These are phyloP conservation scores for Blastomyces parvus DNA, from an alignment of 2,329 filamentous ascomycete species.

Conservation along the genomic window DNA sequence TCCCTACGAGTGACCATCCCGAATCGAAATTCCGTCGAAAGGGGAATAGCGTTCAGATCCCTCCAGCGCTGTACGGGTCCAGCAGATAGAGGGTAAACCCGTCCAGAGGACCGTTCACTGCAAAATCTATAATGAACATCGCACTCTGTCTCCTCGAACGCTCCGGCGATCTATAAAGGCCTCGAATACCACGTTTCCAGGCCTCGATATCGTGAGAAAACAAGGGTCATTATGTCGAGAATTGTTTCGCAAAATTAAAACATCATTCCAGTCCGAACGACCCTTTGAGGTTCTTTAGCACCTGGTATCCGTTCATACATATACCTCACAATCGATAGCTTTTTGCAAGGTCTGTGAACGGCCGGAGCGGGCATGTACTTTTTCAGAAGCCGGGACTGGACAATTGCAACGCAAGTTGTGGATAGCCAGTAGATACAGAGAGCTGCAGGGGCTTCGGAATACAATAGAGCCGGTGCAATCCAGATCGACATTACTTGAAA, in stretches of 20 bases:
- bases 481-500: conserved; percentile 34
- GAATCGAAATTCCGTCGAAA: background rate
- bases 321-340: background rate
- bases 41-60: background rate
- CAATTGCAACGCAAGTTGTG: conserved; percentile 34
- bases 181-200: background rate
- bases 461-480: conserved; percentile 30
- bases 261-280: background rate
- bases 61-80: background rate
- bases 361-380: conserved; percentile 31
- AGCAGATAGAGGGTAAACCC: background rate
- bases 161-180: background rate
- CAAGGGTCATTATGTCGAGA: background rate
- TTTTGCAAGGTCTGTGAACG: conserved; percentile 23
- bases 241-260: background rate
- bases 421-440: conserved; percentile 45
- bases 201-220: background rate
- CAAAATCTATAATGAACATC: background rate
- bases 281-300: background rate
- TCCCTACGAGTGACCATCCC: background rate
- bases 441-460: conserved; percentile 33
- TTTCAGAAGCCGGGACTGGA: conserved; percentile 33
- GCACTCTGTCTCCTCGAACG: background rate
- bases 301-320: background rate
- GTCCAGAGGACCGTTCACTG: background rate